Conservation (phyloP, 1,284 basidiomycete species). For the Melanopsichium pennsylvanicum region DNA sequence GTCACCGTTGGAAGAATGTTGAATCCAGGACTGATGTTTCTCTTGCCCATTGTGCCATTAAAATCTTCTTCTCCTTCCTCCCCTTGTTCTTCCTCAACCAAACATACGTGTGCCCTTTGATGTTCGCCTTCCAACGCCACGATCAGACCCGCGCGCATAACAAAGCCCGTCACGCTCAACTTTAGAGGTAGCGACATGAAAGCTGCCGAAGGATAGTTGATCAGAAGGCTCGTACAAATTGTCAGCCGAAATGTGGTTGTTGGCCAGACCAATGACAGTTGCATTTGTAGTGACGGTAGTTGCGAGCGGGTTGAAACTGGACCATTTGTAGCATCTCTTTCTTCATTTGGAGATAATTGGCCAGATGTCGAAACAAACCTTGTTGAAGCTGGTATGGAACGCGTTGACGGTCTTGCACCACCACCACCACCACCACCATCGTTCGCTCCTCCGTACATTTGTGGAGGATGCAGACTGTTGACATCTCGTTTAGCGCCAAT, state of each 20-base stretch:
- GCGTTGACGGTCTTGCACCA: slow-evolving; percentile 23
- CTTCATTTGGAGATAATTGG: slow-evolving; percentile 14
- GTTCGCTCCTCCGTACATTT: not conserved
- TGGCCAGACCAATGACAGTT: slow-evolving; percentile 55
- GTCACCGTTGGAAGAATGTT: slow-evolving; percentile 86
- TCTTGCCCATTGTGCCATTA: not conserved
- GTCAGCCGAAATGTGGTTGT: slow-evolving; percentile 68
- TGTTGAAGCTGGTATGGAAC: slow-evolving; percentile 20
- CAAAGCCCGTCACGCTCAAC: slow-evolving; percentile 84
- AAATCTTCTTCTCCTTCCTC: slow-evolving; percentile 49
- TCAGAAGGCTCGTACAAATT: slow-evolving; percentile 88
- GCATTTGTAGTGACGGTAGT: slow-evolving; percentile 55
- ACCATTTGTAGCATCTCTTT: slow-evolving; percentile 2
- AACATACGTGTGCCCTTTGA: slow-evolving; percentile 82
- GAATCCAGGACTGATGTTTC: slow-evolving; percentile 70
- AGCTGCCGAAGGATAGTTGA: slow-evolving; percentile 91
- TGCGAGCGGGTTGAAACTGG: slow-evolving; percentile 11
- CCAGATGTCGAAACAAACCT: slow-evolving; percentile 23
- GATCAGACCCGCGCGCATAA: slow-evolving; percentile 85
- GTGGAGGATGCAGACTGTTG: slow-evolving; percentile 26
- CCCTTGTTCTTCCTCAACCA: slow-evolving; percentile 67
- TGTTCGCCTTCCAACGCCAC: slow-evolving; percentile 86
- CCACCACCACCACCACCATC: no score
- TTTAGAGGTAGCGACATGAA: slow-evolving; percentile 97
- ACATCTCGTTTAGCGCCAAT: slow-evolving; percentile 26